Evolutionary conservation across 2,329 filamentous ascomycete genomes (phyloP).

Genomic region (Exserohilum rostratum): DNA sequence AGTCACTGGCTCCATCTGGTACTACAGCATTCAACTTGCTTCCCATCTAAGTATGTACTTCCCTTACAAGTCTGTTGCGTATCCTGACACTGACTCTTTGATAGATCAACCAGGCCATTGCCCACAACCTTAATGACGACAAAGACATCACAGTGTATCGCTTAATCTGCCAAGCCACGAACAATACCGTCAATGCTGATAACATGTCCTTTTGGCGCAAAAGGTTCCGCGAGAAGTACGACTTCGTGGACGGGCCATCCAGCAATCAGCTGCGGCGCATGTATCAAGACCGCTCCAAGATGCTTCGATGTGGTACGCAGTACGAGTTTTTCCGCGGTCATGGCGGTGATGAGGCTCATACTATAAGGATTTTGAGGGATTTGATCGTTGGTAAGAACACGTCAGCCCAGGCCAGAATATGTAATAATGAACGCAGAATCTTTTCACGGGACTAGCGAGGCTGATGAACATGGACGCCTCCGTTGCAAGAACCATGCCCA

Average conservation of each 20-base stretch:
- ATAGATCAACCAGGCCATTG: slow-evolving; percentile 52
- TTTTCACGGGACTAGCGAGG: slow-evolving; percentile 28
- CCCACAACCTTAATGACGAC: slow-evolving; percentile 48
- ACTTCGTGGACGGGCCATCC: slow-evolving; percentile 30
- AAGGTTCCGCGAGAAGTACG: slow-evolving; percentile 53
- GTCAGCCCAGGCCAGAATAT: background rate
- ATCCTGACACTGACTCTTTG: background rate
- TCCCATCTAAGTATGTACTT: slow-evolving; percentile 40
- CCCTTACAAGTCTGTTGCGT: background rate
- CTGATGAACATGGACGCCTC: slow-evolving; percentile 28
- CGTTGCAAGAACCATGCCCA: slow-evolving; percentile 43
- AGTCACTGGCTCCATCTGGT: background rate
- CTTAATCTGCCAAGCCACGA: slow-evolving; percentile 48
- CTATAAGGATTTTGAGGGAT: slow-evolving; percentile 48
- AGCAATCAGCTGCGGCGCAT: slow-evolving; percentile 42
- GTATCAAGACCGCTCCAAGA: slow-evolving; percentile 43
- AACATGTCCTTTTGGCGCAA: slow-evolving; percentile 55
- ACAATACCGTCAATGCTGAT: slow-evolving; percentile 50
- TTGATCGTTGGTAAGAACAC: slow-evolving; percentile 53
- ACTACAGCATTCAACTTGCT: slow-evolving; percentile 38
- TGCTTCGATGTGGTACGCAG: slow-evolving; percentile 24
- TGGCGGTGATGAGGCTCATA: slow-evolving; percentile 36
- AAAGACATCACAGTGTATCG: slow-evolving; percentile 53
- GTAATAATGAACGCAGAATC: slow-evolving; percentile 31
- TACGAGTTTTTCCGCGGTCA: slow-evolving; percentile 30